Evolutionary conservation across 2,329 filamentous ascomycete genomes (phyloP).

Genomic region (Escovopsis sp.): DNA sequence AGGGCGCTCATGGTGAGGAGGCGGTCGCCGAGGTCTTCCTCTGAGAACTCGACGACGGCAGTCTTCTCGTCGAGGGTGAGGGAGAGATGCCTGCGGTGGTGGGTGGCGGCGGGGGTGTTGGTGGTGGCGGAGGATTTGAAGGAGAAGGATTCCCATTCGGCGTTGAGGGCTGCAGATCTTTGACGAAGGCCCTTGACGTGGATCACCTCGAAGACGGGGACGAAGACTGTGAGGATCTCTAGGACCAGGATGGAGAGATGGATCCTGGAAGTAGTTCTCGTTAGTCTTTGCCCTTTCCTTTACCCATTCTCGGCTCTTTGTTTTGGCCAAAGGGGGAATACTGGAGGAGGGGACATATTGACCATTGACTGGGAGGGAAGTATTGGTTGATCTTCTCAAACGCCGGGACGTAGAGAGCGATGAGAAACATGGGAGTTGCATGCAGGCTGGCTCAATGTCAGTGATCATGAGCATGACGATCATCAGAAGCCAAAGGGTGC

Average conservation of each 20-base stretch:
- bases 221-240: constrained; percentile 44
- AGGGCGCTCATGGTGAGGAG: constrained; percentile 44
- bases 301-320: constrained; percentile 9
- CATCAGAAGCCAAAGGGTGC: neutral
- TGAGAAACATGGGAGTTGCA: constrained; percentile 48
- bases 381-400: constrained; percentile 35
- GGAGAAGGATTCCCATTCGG: constrained; percentile 7
- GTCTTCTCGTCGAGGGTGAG: constrained; percentile 4
- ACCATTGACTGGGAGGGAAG: constrained; percentile 45
- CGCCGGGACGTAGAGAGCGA: constrained; percentile 33
- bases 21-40: constrained; percentile 18
- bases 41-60: constrained; percentile 1
- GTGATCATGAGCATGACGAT: neutral
- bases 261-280: constrained; percentile 11
- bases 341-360: constrained; percentile 29
- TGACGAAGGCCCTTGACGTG: constrained; percentile 20
- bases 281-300: constrained; percentile 26
- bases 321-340: too few relatives aligned
- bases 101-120: constrained; percentile 3
- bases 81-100: constrained; percentile 1
- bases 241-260: constrained; percentile 43
- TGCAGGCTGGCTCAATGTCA: constrained; percentile 28
- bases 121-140: constrained; percentile 2
- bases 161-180: constrained; percentile 9
- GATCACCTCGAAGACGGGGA: constrained; percentile 42